phyloP scores from a whole-genome alignment of 139 green algal species.

The Pleodorina starrii region DNA sequence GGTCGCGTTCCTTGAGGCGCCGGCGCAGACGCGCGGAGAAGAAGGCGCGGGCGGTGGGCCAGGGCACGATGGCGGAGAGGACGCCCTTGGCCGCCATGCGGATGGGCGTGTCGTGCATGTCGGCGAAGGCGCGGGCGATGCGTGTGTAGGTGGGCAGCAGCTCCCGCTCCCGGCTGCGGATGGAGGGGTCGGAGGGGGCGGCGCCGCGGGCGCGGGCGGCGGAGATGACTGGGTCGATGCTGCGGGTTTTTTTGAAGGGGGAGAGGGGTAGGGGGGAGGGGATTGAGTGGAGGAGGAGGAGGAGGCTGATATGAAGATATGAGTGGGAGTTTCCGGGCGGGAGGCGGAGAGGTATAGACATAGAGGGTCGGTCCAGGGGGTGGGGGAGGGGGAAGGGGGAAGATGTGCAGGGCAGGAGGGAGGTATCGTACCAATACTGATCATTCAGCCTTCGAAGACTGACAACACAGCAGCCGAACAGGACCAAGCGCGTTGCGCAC shows the following conservation, averaged over 20 bases:
- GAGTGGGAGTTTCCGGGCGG: not conserved
- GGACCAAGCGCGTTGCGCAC: not conserved
- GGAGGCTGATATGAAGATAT: not conserved
- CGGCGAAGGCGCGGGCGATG: conserved; percentile 92
- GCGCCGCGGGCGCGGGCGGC: conserved; percentile 62
- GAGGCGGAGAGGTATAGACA: not conserved
- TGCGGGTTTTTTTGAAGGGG: conserved; percentile 14
- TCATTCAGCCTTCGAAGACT: no score
- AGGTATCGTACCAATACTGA: no score
- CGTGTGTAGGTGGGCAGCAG: conserved; percentile 90
- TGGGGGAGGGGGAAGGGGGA: not conserved
- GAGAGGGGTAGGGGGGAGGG: not conserved
- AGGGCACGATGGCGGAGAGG: conserved; percentile 42
- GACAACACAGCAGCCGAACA: no score
- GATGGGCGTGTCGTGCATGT: conserved; percentile 97
- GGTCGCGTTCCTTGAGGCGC: conserved; percentile 78
- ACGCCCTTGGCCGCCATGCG: conserved; percentile 90
- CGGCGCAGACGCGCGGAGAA: conserved; percentile 87
- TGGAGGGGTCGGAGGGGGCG: conserved; percentile 51
- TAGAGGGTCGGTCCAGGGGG: no score
- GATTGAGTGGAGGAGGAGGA: not conserved
- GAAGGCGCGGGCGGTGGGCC: conserved; percentile 80
- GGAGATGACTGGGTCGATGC: conserved; percentile 83
- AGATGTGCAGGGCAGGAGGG: not conserved
- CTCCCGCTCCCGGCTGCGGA: conserved; percentile 76